phyloP scores from a whole-genome alignment of 2,329 filamentous ascomycete genomes.

The Aspergillus texensis region DNA sequence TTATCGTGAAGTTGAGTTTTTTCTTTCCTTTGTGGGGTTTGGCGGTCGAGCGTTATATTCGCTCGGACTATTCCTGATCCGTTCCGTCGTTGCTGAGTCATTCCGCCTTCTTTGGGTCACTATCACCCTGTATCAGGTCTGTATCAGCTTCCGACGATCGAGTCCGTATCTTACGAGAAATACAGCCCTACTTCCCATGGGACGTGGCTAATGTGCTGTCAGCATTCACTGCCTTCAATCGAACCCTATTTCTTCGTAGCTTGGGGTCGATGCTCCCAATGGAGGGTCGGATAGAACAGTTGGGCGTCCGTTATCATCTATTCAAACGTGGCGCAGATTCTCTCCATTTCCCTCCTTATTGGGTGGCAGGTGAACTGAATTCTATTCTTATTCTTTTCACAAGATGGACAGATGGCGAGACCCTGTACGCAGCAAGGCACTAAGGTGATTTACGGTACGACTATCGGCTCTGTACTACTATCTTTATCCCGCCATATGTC shows the following conservation, averaged over 20 bases:
- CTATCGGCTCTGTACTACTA: neutral
- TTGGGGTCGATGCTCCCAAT: neutral
- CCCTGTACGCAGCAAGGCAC: conserved; percentile 13
- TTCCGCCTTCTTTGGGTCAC: neutral
- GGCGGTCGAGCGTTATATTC: conserved; percentile 5
- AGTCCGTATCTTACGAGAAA: neutral
- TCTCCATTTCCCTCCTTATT: conserved; percentile 6
- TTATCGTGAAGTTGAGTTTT: conserved; percentile 6
- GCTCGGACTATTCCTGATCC: conserved; percentile 6
- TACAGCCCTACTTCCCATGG: neutral
- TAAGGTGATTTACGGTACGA: neutral
- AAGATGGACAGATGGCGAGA: conserved; percentile 3
- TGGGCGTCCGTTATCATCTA: neutral
- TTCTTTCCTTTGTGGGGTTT: conserved; percentile 20
- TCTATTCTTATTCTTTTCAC: conserved; percentile 3
- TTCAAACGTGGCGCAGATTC: conserved; percentile 15
- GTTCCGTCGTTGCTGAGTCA: conserved; percentile 7
- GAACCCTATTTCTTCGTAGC: neutral
- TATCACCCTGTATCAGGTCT: neutral
- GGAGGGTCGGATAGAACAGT: neutral
- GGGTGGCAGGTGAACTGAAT: neutral
- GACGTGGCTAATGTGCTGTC: conserved; percentile 5
- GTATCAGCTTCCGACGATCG: neutral
- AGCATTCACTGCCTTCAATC: neutral
- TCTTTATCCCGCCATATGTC: conserved; percentile 10